Base-by-base conservation (phyloP, 805 yeast genomes). In the Starmerella apicola region DNA sequence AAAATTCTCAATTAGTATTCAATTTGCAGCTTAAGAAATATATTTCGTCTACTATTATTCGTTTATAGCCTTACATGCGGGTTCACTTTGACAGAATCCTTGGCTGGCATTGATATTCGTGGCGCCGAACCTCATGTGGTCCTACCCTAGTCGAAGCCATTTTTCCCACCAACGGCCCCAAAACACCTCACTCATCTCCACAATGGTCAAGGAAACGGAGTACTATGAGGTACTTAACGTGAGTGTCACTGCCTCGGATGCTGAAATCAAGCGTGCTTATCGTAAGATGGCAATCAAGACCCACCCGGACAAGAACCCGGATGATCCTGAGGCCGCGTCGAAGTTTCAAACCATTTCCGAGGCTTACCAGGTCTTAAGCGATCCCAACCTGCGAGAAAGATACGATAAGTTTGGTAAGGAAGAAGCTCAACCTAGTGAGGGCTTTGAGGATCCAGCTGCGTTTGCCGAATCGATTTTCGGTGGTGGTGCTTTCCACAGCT, bases 291-390 rank as follows among this genome's bases (percentile, higher is more conserved):
- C 97, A 6, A 80, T 88, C 60, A 68, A 67, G 42, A 81, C 82
- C 37, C 98, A 88, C 59, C 98, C 98, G 1, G 98, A 91, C 59
- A 91, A 91, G 65, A 84, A 88, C 55, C 95, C 94, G n/a, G 77
- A 81, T 53, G 94, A 91, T 57, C 93, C 91, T 30, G 71, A 73
- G 10, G 98, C 98, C 13, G 84, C 88, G 12, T 74, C 71, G 37
- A 77, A 79, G 52, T 91, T 91, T 61, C 95, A 91, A 61, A 81
- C 72, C 45, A 64, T 72, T 31, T 68, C 72, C 21, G 75, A 72
- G 51, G 70, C 69, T 1, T 64, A 64, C 47, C 69, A 64, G 49
- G 82, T 91, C 0, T 63, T 91, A 44, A 79, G 80, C 53, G 91
- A 91, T 57, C 65, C 72, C 0, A 71, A 69, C 7, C 61, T 80